Conservation (phyloP, 306 rosid species). For the Prinsepia uniflora region DNA sequence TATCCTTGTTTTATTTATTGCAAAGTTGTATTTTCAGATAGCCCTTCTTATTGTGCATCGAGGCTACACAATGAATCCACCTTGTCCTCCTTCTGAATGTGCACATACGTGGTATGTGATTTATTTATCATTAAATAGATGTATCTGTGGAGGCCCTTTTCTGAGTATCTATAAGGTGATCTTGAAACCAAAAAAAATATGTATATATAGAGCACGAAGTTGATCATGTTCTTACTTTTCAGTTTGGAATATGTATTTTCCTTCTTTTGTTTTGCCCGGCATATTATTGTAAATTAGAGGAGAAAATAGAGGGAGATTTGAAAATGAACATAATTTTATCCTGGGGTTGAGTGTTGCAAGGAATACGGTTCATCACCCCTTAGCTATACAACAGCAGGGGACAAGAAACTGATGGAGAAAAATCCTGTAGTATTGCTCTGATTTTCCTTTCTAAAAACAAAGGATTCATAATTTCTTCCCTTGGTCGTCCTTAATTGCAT, state of each 20-base stretch:
- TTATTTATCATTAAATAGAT: background rate
- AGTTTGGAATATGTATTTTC: background rate
- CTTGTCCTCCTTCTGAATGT: conserved; percentile 93
- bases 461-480: background rate
- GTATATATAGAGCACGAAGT: background rate
- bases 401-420: background rate
- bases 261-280: background rate
- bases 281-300: background rate
- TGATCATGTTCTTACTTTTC: background rate
- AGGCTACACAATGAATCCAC: conserved; percentile 89
- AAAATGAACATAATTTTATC: background rate
- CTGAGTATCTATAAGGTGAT: background rate
- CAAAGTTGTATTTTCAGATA: conserved; percentile 67
- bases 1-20: conserved; percentile 28
- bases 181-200: conserved; percentile 7
- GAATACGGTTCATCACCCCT: background rate
- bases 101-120: conserved; percentile 84
- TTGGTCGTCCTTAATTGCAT: background rate
- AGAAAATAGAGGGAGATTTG: background rate
- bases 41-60: conserved; percentile 82
- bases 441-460: background rate
- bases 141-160: background rate
- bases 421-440: background rate
- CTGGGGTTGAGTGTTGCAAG: conserved; percentile 5
- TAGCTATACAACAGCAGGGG: too few species aligned